These are phyloP conservation scores for Hyaloraphidium curvatum DNA, from an alignment of 192 early-diverging fungal genomes.

Conservation along the genomic window DNA sequence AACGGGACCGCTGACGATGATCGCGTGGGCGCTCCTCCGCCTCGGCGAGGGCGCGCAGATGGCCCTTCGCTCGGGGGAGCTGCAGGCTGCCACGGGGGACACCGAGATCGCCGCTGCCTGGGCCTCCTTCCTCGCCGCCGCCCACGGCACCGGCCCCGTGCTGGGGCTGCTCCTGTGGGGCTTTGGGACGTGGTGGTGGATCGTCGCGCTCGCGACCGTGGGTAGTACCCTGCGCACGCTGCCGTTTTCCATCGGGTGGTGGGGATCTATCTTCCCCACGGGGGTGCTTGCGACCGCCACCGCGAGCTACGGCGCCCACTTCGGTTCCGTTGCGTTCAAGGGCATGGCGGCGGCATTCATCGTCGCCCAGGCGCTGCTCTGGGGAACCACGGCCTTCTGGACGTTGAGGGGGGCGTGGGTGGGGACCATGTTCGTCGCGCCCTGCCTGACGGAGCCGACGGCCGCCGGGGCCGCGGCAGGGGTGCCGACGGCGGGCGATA, in stretches of 20 bases:
- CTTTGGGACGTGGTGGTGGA: conserved; percentile 23
- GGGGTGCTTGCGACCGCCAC: conserved; percentile 18
- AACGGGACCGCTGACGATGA: conserved; percentile 26
- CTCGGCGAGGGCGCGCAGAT: conserved; percentile 18
- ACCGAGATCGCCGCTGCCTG: conserved; percentile 12
- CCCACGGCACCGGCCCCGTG: conserved; percentile 15
- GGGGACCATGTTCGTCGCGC: too few relatives aligned
- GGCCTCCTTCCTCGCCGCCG: conserved; percentile 10
- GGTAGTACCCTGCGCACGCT: conserved; percentile 12
- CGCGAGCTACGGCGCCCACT: too few relatives aligned
- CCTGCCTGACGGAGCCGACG: too few relatives aligned
- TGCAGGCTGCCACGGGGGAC: too few relatives aligned
- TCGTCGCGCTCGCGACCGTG: conserved; percentile 13
- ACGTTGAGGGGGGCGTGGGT: too few relatives aligned
- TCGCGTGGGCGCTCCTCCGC: conserved; percentile 24
- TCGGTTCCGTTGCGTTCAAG: too few relatives aligned
- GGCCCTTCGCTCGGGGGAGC: too few relatives aligned
- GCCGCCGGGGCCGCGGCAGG: too few relatives aligned
- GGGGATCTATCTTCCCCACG: conserved; percentile 33
- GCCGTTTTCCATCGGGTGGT: conserved; percentile 34
- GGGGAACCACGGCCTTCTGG: too few relatives aligned
- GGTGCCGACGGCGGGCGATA: too few relatives aligned
- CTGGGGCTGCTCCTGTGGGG: conserved; percentile 23
- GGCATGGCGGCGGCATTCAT: too few relatives aligned
- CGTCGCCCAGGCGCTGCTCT: too few relatives aligned